Conservation (phyloP, 805 yeast genomes). For the Zygoascus tannicola region DNA sequence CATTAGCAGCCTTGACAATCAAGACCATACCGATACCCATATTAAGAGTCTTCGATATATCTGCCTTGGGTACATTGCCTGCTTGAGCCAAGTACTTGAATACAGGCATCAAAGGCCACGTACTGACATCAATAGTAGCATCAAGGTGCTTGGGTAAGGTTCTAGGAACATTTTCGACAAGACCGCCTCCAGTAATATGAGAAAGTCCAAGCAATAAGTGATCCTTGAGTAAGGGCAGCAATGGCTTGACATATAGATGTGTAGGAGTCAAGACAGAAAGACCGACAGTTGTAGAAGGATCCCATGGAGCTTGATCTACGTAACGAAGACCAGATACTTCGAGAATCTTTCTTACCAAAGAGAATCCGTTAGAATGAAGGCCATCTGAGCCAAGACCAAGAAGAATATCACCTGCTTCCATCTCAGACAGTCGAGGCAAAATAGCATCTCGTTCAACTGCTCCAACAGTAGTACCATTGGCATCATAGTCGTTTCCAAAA, state of each 20-base stretch:
- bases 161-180: constrained; percentile 92
- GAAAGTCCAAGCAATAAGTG: constrained; percentile 78
- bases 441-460: constrained; percentile 73
- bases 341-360: constrained; percentile 85
- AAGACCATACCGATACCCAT: constrained; percentile 96
- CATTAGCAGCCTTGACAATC: constrained; percentile 65
- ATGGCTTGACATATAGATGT: constrained; percentile 85
- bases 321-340: constrained; percentile 66
- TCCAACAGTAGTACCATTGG: constrained; percentile 98
- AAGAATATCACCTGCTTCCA: constrained; percentile 72
- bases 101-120: constrained; percentile 81
- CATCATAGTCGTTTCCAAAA: constrained; percentile 89
- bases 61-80: constrained; percentile 81
- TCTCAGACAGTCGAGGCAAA: constrained; percentile 58
- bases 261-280: constrained; percentile 85
- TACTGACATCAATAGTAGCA: constrained; percentile 68
- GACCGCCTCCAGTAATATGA: constrained; percentile 97
- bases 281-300: constrained; percentile 58
- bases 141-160: constrained; percentile 74
- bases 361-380: constrained; percentile 93
- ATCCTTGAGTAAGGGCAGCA: constrained; percentile 63
- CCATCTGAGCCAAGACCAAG: constrained; percentile 89
- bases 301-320: constrained; percentile 81
- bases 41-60: constrained; percentile 84
- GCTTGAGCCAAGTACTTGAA: constrained; percentile 91